These are phyloP conservation scores for Glycyrrhiza uralensis DNA, from an alignment of 306 rosid genomes.

Conservation along the genomic window DNA sequence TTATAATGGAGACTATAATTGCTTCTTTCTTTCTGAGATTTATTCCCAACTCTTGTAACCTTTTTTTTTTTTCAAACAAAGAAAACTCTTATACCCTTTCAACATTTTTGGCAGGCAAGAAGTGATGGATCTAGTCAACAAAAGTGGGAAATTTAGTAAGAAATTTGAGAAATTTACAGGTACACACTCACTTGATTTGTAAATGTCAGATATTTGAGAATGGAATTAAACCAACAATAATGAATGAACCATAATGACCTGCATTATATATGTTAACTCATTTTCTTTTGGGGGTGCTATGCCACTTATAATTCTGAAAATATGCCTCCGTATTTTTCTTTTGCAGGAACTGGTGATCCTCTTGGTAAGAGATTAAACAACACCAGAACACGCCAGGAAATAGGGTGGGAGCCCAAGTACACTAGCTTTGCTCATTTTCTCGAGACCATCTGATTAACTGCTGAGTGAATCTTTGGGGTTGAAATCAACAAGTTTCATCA, in stretches of 20 bases:
- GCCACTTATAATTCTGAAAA: not conserved
- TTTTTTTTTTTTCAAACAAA: not conserved
- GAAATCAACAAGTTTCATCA: not conserved
- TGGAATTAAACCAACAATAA: not conserved
- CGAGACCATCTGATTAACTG: constrained; percentile 43
- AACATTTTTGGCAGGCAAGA: constrained; percentile 74
- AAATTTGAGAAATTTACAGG: constrained; percentile 80
- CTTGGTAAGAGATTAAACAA: constrained; percentile 88
- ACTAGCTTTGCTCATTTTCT: constrained; percentile 69
- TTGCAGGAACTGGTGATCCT: constrained; percentile 72
- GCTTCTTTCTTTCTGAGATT: not conserved
- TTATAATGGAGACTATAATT: not conserved
- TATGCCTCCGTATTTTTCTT: not conserved
- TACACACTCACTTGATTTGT: constrained; percentile 17
- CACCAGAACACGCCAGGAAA: constrained; percentile 66
- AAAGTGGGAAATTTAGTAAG: constrained; percentile 76
- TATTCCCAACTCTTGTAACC: not conserved
- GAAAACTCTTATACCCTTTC: constrained; percentile 9
- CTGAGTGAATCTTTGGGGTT: constrained; percentile 15
- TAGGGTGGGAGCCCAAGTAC: constrained; percentile 97
- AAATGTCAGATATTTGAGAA: not conserved
- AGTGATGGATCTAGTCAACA: constrained; percentile 76
- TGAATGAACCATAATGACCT: not conserved
- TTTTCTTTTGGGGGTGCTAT: not conserved
- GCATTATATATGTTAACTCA: constrained; percentile 7